These are phyloP conservation scores for Phoma sp. DNA, from an alignment of 2,329 filamentous ascomycete genomes.

Conservation along the genomic window DNA sequence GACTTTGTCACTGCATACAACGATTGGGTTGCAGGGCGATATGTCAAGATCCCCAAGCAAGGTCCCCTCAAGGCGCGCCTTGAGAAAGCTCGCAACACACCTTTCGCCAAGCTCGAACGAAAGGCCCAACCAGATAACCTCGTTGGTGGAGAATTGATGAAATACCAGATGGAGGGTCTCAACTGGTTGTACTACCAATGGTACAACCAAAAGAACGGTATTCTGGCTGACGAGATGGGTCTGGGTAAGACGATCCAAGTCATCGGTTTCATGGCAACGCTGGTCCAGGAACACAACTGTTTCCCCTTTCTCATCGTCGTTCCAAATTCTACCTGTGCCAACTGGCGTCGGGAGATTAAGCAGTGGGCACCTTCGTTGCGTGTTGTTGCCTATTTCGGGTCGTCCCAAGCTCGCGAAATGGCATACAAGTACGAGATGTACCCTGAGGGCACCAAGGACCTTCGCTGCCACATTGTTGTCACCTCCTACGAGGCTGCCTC, in stretches of 20 bases:
- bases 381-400: conserved; percentile 92
- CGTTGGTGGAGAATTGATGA: conserved; percentile 83
- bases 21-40: conserved; percentile 81
- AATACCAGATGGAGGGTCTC: conserved; percentile 88
- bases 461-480: conserved; percentile 89
- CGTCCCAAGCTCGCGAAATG: conserved; percentile 73
- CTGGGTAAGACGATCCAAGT: conserved; percentile 97
- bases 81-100: conserved; percentile 66
- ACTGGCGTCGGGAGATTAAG: conserved; percentile 96
- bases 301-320: conserved; percentile 95
- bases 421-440: conserved; percentile 87
- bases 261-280: conserved; percentile 77
- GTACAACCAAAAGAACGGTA: conserved; percentile 80
- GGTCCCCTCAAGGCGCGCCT: conserved; percentile 70
- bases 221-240: conserved; percentile 97
- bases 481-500: conserved; percentile 92
- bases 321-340: conserved; percentile 94
- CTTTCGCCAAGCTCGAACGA: conserved; percentile 73
- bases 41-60: conserved; percentile 67
- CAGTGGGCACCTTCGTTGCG: conserved; percentile 86
- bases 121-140: conserved; percentile 75
- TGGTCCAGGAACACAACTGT: conserved; percentile 69
- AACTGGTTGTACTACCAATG: conserved; percentile 97
- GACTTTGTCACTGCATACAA: conserved; percentile 85
- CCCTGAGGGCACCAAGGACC: conserved; percentile 66